phyloP scores from a whole-genome alignment of 2,329 filamentous ascomycete genomes.

The Parafenestella ontariensis region DNA sequence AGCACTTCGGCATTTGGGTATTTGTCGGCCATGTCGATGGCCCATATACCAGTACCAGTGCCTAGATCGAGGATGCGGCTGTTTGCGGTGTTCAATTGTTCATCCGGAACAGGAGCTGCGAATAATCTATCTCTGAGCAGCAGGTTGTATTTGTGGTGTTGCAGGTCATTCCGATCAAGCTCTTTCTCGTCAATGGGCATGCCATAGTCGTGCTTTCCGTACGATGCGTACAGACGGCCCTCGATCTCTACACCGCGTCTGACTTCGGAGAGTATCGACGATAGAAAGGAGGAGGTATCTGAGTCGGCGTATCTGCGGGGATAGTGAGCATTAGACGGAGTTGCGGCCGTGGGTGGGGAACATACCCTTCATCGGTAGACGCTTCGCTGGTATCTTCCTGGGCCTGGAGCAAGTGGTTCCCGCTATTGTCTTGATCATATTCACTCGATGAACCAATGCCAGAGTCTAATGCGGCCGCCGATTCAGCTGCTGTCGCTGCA shows the following conservation, averaged over 20 bases:
- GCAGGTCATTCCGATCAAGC: constrained; percentile 29
- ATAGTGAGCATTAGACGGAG: constrained; percentile 3
- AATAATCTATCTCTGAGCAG: constrained; percentile 24
- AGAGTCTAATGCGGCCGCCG: constrained; percentile 14
- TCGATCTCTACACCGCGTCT: constrained; percentile 28
- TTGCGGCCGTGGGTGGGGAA: not conserved
- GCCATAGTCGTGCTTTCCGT: constrained; percentile 30
- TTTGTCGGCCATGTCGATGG: constrained; percentile 33
- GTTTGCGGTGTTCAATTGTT: constrained; percentile 6
- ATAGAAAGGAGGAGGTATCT: constrained; percentile 30
- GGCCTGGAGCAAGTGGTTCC: constrained; percentile 20
- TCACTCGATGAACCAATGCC: constrained; percentile 21
- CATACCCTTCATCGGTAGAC: constrained; percentile 31
- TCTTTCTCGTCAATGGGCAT: constrained; percentile 39
- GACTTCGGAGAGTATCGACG: constrained; percentile 30
- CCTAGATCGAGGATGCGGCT: constrained; percentile 28
- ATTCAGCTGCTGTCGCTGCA: not conserved
- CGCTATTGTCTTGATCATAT: constrained; percentile 30
- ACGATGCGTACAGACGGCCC: constrained; percentile 26
- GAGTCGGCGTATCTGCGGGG: constrained; percentile 25
- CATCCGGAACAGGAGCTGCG: constrained; percentile 21
- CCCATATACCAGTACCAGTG: constrained; percentile 33
- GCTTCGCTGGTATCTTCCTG: constrained; percentile 25
- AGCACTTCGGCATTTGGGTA: constrained; percentile 20
- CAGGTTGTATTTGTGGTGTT: constrained; percentile 33